Base-by-base conservation (phyloP, 2,329 filamentous ascomycete species). In the Dactylonectria macrodidyma region DNA sequence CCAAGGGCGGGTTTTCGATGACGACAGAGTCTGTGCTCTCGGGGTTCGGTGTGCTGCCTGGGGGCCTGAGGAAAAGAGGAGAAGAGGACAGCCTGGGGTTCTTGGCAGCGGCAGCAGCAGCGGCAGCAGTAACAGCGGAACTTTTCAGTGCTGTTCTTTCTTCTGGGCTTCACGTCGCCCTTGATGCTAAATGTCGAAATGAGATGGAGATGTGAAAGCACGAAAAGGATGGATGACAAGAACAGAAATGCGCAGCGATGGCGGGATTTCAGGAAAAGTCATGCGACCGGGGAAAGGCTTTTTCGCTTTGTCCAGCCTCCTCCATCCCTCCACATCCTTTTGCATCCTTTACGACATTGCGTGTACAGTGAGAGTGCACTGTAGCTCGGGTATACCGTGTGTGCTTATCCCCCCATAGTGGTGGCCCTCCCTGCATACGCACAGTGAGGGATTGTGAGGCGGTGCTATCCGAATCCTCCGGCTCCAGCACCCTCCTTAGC, bases 331-430 rank as follows among this genome's bases (percentile, higher is more conserved):
- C 52, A 41, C 30, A 34, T 22, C 50, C 51, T 38, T 26, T 54
- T 52, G 48, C 48, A 55, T 55, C 59, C 59, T 62, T 41, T 50
- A 54, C 36, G 48, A 57, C 16, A 61, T 65, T 56, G 48, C 30
- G 36, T 16, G 51, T 61, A n/a, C 12, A 26, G 47, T 22, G 16
- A 51, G 47, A 24, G 7, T 30, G 26, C 26, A 30, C 26, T 30
- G 26, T 30, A 30, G 26, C 26, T 30, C 26, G 22, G 14, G 63
- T 62, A 66, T 66, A 66, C 63, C 52, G 63, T 66, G 63, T 66
- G 52, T 66, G 58, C 58, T 34, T 58, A 10, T 16, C n/a, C 5
- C 26, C n/a, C 26, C 34, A 1, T 26, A 12, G 50, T 34, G 50
- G 50, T 34, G 26, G 16, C 30, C 2, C 26, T 30, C 16, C 5